A percentile compares a stretch with the other conserved stretches of the same genome.
Evolutionary conservation across 495 filamentous ascomycete genomes (phyloP).

Genomic region (Aspergillus homomorphus): DNA sequence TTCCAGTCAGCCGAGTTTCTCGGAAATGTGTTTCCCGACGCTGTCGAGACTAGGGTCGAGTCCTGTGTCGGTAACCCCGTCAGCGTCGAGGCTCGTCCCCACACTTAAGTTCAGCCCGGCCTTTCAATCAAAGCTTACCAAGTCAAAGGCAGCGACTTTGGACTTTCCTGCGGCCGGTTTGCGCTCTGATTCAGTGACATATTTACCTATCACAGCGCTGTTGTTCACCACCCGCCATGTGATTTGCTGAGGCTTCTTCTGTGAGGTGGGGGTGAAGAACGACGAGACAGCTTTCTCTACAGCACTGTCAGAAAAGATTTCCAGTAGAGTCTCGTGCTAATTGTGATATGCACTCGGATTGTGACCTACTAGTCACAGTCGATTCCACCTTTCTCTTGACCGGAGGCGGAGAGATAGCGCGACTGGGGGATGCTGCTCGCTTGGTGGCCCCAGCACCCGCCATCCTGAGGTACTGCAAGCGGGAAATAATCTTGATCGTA

Average conservation of each 20-base stretch:
- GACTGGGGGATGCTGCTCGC: conserved; percentile 33
- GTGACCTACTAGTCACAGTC: conserved; percentile 65
- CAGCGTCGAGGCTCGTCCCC: background rate
- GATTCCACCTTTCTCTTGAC: conserved; percentile 61
- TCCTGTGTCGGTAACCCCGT: conserved; percentile 52
- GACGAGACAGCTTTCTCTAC: conserved; percentile 66
- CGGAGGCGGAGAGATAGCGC: conserved; percentile 45
- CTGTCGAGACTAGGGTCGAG: conserved; percentile 77
- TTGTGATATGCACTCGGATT: too few relatives aligned
- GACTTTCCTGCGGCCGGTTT: conserved; percentile 26
- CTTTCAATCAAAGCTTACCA: conserved; percentile 52
- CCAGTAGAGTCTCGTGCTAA: background rate
- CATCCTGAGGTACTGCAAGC: conserved; percentile 28
- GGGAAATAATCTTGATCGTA: conserved; percentile 11
- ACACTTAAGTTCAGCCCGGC: background rate
- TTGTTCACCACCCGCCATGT: conserved; percentile 68
- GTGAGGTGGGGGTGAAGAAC: conserved; percentile 86
- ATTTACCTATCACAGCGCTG: conserved; percentile 75
- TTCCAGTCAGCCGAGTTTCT: conserved; percentile 78
- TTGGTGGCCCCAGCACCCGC: conserved; percentile 32
- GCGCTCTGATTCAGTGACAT: conserved; percentile 42
- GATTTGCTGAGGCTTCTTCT: conserved; percentile 77
- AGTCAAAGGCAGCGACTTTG: conserved; percentile 87
- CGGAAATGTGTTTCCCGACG: conserved; percentile 76
- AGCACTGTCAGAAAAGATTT: background rate